Base-by-base conservation (phyloP, 257 asterid species). In the Asclepias syriaca region DNA sequence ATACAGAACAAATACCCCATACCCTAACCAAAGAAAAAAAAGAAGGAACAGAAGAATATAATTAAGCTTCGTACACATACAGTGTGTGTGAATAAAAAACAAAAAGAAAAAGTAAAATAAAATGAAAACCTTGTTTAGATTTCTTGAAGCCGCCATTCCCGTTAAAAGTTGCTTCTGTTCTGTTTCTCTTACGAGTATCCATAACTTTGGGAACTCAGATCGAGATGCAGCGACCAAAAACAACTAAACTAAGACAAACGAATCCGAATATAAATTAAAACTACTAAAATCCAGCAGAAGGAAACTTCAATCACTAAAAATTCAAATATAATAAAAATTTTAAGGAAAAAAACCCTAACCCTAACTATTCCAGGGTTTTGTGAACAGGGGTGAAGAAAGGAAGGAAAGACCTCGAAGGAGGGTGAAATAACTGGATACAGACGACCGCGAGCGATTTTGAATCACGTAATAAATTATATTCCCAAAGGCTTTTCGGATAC, bases 101-200 rank as follows among this genome's bases (percentile, higher is more conserved):
- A 29, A 29, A 29, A 29, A 1, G 34, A 29, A 29, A 2, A 29
- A 19, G 1, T 3, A 18, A 14, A 50, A 6, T 10, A 29, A 19
- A 2, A 6, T 21, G 4, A 53, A 45, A 40, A 92, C 98, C 98
- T 88, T 88, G 69, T 81, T 78, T 93, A 50, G 82, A 40, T 82
- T 84, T 93, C 92, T 93, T 93, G 75, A 86, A 72, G 43, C 85
- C 89, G n/a, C 96, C 97, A 82, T 82, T 82, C 59, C 77, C 79
- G 64, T 76, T 82, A 6, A 66, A 3, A 27, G 65, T 71, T 58
- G 74, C 74, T 51, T 76, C 85, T 14, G 51, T 56, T 72, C 83
- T 73, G 81, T 45, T 76, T 65, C 84, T 71, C 70, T 73, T 82
- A n/a, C 79, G 81, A 34, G 72, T 15, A 64, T 79, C 79, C 86